Base-by-base conservation (phyloP, 1,284 basidiomycete species). In the Austroboletus niveus region DNA sequence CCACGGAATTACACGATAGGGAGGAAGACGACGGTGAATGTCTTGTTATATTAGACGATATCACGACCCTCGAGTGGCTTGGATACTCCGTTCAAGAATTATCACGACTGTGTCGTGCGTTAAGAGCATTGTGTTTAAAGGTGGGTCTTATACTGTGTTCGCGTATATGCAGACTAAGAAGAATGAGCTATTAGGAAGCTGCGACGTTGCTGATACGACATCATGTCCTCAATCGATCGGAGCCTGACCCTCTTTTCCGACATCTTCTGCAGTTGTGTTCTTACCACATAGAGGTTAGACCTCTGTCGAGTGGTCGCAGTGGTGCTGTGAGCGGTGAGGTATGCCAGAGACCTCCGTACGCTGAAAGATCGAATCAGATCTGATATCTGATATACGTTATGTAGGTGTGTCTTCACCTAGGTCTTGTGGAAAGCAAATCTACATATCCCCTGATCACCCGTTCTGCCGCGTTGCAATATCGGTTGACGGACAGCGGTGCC, bases 251-350 rank as follows among this genome's bases (percentile, higher is more conserved):
- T 32, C 64, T 87, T 6, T 75, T 85, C 46, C 75, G 76, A 31
- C 67, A 74, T 35, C 69, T 89, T 14, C 67, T 82, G 22, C 80
- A 85, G 49, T 63, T 84, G 8, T 84, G 78, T 57, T 72, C 80
- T 2, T 83, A 84, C 55, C 85, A 89, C 59, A 56, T 88, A 8
- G 87, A 90, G 56, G 82, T 89, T 0, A 74, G 77, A 34, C 80
- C 87, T 1, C 70, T 90, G 5, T 73, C 81, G 0, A 89, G 84
- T 56, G 88, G 87, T 12, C 74, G 81, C 41, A 90, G 87, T 58
- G 87, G 87, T 10, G 75, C 81, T 32, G 84, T 90, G 31, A 88
- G 81, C 53, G 88, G 88, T 17, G 84, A 89, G 75, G 87, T 86
- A 50, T 27, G 74, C 60, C 40, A 4, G 15, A 15, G 17, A 0